These are phyloP conservation scores for Periconia sp. DNA, from an alignment of 2,329 filamentous ascomycete genomes.

Conservation along the genomic window DNA sequence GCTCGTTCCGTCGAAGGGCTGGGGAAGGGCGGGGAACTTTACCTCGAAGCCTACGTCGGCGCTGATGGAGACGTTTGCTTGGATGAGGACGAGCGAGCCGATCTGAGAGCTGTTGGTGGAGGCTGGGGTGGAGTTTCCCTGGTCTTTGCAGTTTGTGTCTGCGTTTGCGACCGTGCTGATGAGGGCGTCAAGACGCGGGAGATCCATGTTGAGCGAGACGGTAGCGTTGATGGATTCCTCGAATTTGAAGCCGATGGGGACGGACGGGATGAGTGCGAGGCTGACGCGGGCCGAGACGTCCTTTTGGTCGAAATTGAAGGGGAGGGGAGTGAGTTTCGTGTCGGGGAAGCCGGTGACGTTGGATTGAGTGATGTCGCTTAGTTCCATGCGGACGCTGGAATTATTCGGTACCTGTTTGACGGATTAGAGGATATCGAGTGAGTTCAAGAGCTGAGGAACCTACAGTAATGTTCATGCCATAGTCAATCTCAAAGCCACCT, in stretches of 20 bases:
- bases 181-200: slow-evolving; percentile 38
- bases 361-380: slow-evolving; percentile 30
- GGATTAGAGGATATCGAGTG: background rate
- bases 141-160: slow-evolving; percentile 25
- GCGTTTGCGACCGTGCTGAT: slow-evolving; percentile 27
- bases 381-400: slow-evolving; percentile 36
- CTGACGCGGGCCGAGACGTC: slow-evolving; percentile 34
- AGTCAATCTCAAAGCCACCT: slow-evolving; percentile 38
- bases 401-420: slow-evolving; percentile 30
- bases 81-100: slow-evolving; percentile 28
- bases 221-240: slow-evolving; percentile 31
- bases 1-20: slow-evolving; percentile 17
- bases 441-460: slow-evolving; percentile 6
- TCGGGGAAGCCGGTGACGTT: slow-evolving; percentile 35
- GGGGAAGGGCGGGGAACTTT: slow-evolving; percentile 25
- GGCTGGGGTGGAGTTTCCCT: slow-evolving; percentile 8
- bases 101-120: slow-evolving; percentile 6
- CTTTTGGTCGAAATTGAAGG: slow-evolving; percentile 37
- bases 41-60: slow-evolving; percentile 27
- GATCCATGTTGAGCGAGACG: slow-evolving; percentile 36
- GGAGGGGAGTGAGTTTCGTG: slow-evolving; percentile 35
- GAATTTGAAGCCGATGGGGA: slow-evolving; percentile 45
- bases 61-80: slow-evolving; percentile 30
- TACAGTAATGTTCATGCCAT: slow-evolving; percentile 46
- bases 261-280: slow-evolving; percentile 37